These are phyloP conservation scores for Panaeolus papilionaceus DNA, from an alignment of 768 basidiomycete species.

Conservation along the genomic window DNA sequence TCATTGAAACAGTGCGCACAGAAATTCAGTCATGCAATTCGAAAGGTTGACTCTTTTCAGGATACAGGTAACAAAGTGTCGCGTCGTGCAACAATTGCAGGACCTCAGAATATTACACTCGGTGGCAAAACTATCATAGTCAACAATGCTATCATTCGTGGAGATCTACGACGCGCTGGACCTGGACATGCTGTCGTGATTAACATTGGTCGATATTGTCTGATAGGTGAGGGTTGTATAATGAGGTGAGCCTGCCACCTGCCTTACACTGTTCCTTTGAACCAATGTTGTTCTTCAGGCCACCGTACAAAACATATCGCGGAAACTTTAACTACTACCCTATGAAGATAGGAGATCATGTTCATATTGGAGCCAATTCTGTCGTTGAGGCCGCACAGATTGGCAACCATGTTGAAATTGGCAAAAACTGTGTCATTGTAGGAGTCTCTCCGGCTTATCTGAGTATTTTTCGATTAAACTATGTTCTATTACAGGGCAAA, in stretches of 20 bases:
- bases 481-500: conserved; percentile 69
- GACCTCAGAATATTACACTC: conserved; percentile 95
- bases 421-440: conserved; percentile 94
- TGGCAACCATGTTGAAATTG: conserved; percentile 93
- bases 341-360: conserved; percentile 95
- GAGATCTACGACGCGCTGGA: conserved; percentile 88
- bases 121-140: conserved; percentile 98
- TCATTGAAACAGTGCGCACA: conserved; percentile 80
- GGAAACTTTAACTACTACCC: conserved; percentile 97
- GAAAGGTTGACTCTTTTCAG: conserved; percentile 43
- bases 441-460: conserved; percentile 32
- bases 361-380: conserved; percentile 88
- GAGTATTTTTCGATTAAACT: not conserved
- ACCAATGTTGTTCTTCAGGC: conserved; percentile 47
- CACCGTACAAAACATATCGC: conserved; percentile 89
- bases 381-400: conserved; percentile 96
- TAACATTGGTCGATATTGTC: conserved; percentile 90
- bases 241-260: conserved; percentile 61
- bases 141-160: conserved; percentile 87
- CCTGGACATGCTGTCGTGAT: conserved; percentile 95
- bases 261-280: not conserved
- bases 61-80: conserved; percentile 98
- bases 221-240: conserved; percentile 88
- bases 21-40: not conserved
- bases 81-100: conserved; percentile 87